Base-by-base conservation (phyloP, 306 rosid genomes). In the Medicago arabica region DNA sequence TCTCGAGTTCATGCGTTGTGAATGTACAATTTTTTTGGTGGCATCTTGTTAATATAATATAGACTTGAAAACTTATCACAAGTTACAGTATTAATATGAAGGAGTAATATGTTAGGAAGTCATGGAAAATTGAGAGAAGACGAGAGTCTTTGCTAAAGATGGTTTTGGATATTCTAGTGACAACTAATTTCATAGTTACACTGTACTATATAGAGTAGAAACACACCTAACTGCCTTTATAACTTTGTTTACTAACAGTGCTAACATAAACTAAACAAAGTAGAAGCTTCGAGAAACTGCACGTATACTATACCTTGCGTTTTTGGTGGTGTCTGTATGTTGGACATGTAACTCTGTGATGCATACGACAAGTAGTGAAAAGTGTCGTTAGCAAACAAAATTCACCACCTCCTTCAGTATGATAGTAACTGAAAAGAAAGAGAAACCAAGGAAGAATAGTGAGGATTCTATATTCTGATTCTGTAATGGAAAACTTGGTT, bases 1-100 rank as follows among this genome's bases (percentile, higher is more conserved):
- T 80, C 11, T 60, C 47, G 13, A 23, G 69, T 69, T 65, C 25
- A 7, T 69, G 71, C 62, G 7, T 78, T 67, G 25, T 3, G 60
- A 15, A 55, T 58, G 53, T 19, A 15, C 65, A 44, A 43, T 69
- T 46, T 13, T 64, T 34, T 53, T 65, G 13, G 54, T 64, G 51
- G 8, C 72, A 16, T 61, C 11, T 53, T 51, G 55, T 53, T 70
- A 31, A 14, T 57, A 70, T 46, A 1, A 58, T 60, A 5, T 51
- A 43, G 18, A 36, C 66, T 38, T 71, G 44, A 44, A 46, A 18
- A 78, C 44, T 41, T 39, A 28, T 53, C 3, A n/a, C 2, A 36
- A 17, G 68, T 67, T 66, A 41, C 41, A 12, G 55, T 76, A 8
- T 41, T 54, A n/a, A 43, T 54, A 54, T n/a, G 43, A 67, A n/a